A percentile compares a stretch with the other conserved stretches of the same genome.
Evolutionary conservation across 2,329 filamentous ascomycete species (phyloP).

Genomic region (Penicillium expansum): DNA sequence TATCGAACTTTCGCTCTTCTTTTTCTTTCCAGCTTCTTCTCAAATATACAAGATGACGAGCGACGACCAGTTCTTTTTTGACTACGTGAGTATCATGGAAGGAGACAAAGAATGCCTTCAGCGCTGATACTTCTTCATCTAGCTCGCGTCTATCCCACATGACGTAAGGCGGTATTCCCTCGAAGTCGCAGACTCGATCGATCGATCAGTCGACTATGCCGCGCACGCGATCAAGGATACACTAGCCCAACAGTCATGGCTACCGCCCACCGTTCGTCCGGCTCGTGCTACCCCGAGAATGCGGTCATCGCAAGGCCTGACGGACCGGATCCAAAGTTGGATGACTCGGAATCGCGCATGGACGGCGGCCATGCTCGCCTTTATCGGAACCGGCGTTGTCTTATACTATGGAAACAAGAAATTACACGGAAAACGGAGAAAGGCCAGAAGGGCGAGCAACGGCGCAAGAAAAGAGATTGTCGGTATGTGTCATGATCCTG

Average conservation of each 20-base stretch:
- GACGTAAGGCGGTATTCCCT: slow-evolving; percentile 69
- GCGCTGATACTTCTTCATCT: slow-evolving; percentile 15
- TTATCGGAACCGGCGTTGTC: slow-evolving; percentile 62
- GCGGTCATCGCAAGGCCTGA: slow-evolving; percentile 40
- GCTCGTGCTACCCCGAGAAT: slow-evolving; percentile 33
- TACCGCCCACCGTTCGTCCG: slow-evolving; percentile 67
- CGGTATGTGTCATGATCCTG: slow-evolving; percentile 38
- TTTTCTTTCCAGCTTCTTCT: slow-evolving; percentile 10
- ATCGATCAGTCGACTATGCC: slow-evolving; percentile 74
- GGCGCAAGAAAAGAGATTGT: slow-evolving; percentile 84
- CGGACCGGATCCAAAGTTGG: slow-evolving; percentile 68
- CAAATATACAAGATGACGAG: slow-evolving; percentile 61
- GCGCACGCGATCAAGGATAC: slow-evolving; percentile 68
- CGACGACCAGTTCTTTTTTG: slow-evolving; percentile 75
- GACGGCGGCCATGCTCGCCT: slow-evolving; percentile 68
- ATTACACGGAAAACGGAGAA: slow-evolving; percentile 60
- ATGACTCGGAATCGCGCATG: slow-evolving; percentile 68
- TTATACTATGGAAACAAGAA: slow-evolving; percentile 62
- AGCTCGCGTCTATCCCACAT: slow-evolving; percentile 59
- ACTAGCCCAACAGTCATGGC: slow-evolving; percentile 66
- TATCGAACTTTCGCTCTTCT: slow-evolving; percentile 16
- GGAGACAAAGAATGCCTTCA: not conserved
- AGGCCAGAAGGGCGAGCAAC: slow-evolving; percentile 74
- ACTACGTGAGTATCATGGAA: slow-evolving; percentile 59
- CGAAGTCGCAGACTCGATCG: slow-evolving; percentile 74